These are phyloP conservation scores for Saccharomyces paradoxus DNA, from an alignment of 805 yeast genomes.

Conservation along the genomic window DNA sequence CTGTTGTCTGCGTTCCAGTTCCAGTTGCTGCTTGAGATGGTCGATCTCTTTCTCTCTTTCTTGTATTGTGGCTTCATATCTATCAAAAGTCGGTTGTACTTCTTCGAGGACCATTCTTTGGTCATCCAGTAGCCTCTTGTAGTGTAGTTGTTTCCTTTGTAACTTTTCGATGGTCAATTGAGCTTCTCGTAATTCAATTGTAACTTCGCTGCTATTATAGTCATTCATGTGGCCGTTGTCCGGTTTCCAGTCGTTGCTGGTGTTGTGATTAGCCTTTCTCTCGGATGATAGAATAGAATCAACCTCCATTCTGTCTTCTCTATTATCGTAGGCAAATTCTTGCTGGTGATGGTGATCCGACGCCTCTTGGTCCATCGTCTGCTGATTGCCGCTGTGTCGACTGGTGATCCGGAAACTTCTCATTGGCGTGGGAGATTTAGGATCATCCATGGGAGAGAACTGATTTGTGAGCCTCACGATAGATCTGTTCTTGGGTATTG, in stretches of 20 bases:
- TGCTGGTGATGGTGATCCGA: not conserved
- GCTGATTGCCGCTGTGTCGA: not conserved
- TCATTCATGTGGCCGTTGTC: slow-evolving; percentile 1
- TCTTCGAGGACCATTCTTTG: slow-evolving; percentile 28
- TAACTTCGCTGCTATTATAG: slow-evolving; percentile 12
- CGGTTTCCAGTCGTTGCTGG: not conserved
- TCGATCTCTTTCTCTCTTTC: slow-evolving; percentile 22
- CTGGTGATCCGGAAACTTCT: slow-evolving; percentile 3
- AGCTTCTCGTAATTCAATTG: slow-evolving; percentile 4
- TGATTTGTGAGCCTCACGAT: not conserved
- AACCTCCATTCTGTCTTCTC: not conserved
- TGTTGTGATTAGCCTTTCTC: not conserved
- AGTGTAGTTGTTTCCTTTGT: slow-evolving; percentile 17
- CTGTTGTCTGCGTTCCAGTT: slow-evolving; percentile 20
- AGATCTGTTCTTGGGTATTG: not conserved
- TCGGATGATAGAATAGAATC: not conserved
- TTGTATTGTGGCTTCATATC: slow-evolving; percentile 28
- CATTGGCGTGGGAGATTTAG: slow-evolving; percentile 10
- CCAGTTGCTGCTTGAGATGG: slow-evolving; percentile 18
- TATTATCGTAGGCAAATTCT: not conserved
- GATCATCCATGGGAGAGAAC: not conserved
- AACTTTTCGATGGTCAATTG: slow-evolving; percentile 14
- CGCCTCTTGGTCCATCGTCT: not conserved
- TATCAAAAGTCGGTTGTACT: slow-evolving; percentile 26
- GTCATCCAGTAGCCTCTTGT: slow-evolving; percentile 25